Evolutionary conservation across 1,139 yeast species (phyloP).

Genomic region (Hyphopichia pseudoburtonii): DNA sequence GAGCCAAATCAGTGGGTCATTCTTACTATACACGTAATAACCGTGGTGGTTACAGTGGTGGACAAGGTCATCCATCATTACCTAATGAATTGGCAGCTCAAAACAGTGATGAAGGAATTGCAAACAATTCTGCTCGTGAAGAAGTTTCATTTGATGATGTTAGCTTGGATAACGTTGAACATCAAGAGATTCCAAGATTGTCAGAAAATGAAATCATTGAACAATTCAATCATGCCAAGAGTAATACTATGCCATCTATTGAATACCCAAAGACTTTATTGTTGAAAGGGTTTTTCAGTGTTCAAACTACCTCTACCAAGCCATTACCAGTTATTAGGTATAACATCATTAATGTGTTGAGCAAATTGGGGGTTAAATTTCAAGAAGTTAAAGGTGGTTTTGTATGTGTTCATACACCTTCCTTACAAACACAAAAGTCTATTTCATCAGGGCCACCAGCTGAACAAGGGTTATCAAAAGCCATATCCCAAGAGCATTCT

Average conservation of each 20-base stretch:
- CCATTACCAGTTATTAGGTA: conserved; percentile 87
- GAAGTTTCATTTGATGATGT: conserved; percentile 70
- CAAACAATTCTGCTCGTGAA: conserved; percentile 22
- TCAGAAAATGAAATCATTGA: conserved; percentile 66
- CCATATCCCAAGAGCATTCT: background rate
- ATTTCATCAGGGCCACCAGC: conserved; percentile 2
- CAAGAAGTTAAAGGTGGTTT: conserved; percentile 96
- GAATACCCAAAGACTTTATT: conserved; percentile 90
- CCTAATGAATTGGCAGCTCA: conserved; percentile 48
- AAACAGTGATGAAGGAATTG: conserved; percentile 42
- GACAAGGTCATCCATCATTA: conserved; percentile 44
- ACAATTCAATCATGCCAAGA: conserved; percentile 67
- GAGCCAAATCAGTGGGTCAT: conserved; percentile 86
- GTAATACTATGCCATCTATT: conserved; percentile 88
- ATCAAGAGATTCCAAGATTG: conserved; percentile 39
- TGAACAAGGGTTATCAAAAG: conserved; percentile 3
- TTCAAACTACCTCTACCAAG: conserved; percentile 92
- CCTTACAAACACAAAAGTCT: conserved; percentile 24
- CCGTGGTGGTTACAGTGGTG: conserved; percentile 1
- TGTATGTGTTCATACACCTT: conserved; percentile 72
- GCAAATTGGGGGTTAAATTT: conserved; percentile 74
- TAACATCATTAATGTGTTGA: conserved; percentile 77
- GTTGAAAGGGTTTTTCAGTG: conserved; percentile 92
- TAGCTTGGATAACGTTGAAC: conserved; percentile 47
- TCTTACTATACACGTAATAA: conserved; percentile 34